These are phyloP conservation scores for Coccomyxa subellipsoidea DNA, from an alignment of 163 green algal species.

Conservation along the genomic window DNA sequence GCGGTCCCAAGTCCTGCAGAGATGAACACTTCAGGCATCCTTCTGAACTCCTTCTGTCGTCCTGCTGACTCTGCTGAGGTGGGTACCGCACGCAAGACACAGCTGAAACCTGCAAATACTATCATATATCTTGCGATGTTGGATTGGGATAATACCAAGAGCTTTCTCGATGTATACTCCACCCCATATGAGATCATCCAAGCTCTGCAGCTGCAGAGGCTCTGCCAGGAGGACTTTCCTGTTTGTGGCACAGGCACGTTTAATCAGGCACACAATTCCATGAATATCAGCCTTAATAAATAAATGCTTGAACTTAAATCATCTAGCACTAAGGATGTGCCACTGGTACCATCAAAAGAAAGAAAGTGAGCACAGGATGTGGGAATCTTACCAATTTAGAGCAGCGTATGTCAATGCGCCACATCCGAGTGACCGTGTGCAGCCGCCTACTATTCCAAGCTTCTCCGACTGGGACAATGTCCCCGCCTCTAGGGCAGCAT, in stretches of 20 bases:
- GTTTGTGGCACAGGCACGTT: neutral
- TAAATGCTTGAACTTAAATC: too few relatives aligned
- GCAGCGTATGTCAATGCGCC: neutral
- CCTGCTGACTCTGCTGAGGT: too few relatives aligned
- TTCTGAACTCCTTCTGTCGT: too few relatives aligned
- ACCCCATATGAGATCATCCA: neutral
- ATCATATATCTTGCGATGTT: too few relatives aligned
- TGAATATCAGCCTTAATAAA: too few relatives aligned
- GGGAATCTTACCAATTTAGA: neutral
- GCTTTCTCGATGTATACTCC: neutral
- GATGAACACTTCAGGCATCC: neutral
- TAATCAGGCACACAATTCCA: too few relatives aligned
- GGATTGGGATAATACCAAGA: too few relatives aligned
- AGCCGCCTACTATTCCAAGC: neutral
- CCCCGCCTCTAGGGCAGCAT: neutral
- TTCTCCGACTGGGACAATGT: neutral
- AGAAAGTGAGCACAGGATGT: too few relatives aligned
- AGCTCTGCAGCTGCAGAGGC: neutral
- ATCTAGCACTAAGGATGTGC: too few relatives aligned
- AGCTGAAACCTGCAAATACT: too few relatives aligned
- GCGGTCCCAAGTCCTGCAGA: neutral
- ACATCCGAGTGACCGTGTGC: neutral
- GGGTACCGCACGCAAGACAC: too few relatives aligned
- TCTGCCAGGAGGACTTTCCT: neutral
- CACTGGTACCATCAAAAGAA: too few relatives aligned